Conservation (phyloP, 768 basidiomycete genomes). For the Suillus plorans region DNA sequence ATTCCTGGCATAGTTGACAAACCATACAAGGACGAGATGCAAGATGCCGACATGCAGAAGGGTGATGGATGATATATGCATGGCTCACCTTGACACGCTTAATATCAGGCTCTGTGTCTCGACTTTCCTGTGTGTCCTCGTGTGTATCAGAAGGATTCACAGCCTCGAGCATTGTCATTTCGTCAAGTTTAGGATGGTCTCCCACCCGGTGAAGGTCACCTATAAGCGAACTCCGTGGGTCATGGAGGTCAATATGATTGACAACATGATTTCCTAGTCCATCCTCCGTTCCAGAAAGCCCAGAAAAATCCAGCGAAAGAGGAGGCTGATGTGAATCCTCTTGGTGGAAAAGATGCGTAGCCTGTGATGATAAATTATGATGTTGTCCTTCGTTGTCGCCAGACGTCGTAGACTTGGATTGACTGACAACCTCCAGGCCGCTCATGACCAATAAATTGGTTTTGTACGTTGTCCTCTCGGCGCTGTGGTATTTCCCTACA, state of each 20-base stretch:
- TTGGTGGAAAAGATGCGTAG: conserved; percentile 27
- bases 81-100: conserved; percentile 81
- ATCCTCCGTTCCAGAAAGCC: conserved; percentile 26
- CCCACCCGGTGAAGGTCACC: conserved; percentile 34
- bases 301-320: conserved; percentile 28
- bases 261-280: conserved; percentile 23
- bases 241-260: conserved; percentile 27
- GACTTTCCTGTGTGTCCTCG: conserved; percentile 62
- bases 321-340: conserved; percentile 33
- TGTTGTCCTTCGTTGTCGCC: conserved; percentile 24
- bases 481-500: conserved; percentile 5
- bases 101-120: conserved; percentile 69
- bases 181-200: conserved; percentile 31
- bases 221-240: conserved; percentile 33
- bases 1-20: conserved; percentile 19
- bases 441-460: conserved; percentile 35
- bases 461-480: not conserved
- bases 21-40: conserved; percentile 16
- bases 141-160: conserved; percentile 38
- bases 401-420: conserved; percentile 27
- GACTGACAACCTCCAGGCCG: conserved; percentile 38
- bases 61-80: conserved; percentile 18
- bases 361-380: conserved; percentile 31
- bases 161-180: conserved; percentile 34
- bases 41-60: conserved; percentile 14